Percentiles rank a stretch among this genome's conserved stretches.
These are phyloP conservation scores for Phytophthora colocasiae DNA, from an alignment of 352 stramenopile genomes.

Conservation along the genomic window DNA sequence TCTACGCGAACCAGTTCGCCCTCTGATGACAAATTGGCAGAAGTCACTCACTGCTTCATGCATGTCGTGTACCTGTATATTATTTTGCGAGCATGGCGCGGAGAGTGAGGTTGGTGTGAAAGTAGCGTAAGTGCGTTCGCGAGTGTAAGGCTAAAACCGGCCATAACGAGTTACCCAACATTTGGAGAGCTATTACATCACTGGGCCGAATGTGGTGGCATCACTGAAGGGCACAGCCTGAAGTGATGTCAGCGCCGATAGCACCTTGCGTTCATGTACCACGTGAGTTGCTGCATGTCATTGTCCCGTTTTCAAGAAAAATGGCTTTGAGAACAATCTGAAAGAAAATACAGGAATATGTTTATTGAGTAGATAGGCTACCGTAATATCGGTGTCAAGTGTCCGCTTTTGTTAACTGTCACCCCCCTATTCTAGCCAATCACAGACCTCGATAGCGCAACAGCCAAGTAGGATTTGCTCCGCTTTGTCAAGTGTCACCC, in stretches of 20 bases:
- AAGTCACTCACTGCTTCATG: constrained; percentile 3
- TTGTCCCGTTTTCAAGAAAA: neutral
- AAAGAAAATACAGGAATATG: too few relatives aligned
- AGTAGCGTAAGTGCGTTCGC: constrained; percentile 14
- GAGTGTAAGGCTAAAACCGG: constrained; percentile 23
- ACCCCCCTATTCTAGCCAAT: too few relatives aligned
- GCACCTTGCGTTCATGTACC: constrained; percentile 59
- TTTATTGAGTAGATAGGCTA: too few relatives aligned
- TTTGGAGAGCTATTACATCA: constrained; percentile 9
- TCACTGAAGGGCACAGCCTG: constrained; percentile 7
- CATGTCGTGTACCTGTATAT: constrained; percentile 20
- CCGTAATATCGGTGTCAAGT: too few relatives aligned
- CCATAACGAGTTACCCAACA: constrained; percentile 16
- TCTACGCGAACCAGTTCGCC: constrained; percentile 41
- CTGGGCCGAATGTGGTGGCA: neutral
- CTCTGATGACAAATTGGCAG: constrained; percentile 18
- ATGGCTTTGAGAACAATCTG: too few relatives aligned
- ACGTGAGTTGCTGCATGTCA: neutral
- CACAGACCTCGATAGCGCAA: too few relatives aligned
- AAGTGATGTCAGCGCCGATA: constrained; percentile 63
- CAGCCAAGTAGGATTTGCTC: too few relatives aligned
- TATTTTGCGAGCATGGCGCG: constrained; percentile 26
- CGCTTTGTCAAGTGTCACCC: too few relatives aligned
- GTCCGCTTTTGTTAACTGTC: too few relatives aligned
- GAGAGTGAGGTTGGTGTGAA: constrained; percentile 4